Evolutionary conservation across 1,284 basidiomycete genomes (phyloP), one percentile per base, ranked within the genome.

Genomic region (Leccinum solheimii): DNA sequence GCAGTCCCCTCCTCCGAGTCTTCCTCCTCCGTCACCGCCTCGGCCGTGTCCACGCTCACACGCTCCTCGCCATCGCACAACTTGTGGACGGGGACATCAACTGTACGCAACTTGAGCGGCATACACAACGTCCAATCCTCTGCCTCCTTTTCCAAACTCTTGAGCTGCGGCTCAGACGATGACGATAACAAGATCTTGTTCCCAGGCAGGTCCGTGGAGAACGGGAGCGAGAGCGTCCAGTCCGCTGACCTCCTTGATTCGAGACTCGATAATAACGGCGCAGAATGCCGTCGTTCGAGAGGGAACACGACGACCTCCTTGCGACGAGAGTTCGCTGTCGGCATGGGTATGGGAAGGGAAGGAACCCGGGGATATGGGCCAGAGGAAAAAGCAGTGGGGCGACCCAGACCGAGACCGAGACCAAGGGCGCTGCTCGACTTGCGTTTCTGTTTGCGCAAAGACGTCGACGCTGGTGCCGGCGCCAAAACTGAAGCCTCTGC

Each of bases 71-170:
- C 63, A 11, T 62, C 63, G 13, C 23, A 53, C 2, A 58, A 51
- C 5, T 58, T 55, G 9, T 50, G 61, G 1, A 50, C 56, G 0
- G 57, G 63, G 23, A 50, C 34, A 19, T 43, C 40, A n/a, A 19
- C 10, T 16, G n/a, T n/a, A 19, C 40, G 40, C 40, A 19, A 43
- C 30, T 71, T 70, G 62, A 72, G 68, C 3, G 71, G 71, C 71
- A 73, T 76, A 27, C 72, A 75, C 7, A 73, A 57, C 43, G 74
- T 76, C 72, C 72, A 73, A 34, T 73, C 72, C 5, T 76, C 70
- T 11, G 45, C 55, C 21, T 43, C 40, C n/a, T 43, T 43, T 38
- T 58, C 54, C 9, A n/a, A 10, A n/a, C 53, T 11, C 19, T 61
- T 21, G 2, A 48, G 49, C 13, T 48, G 50, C 4, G 64, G 64